Evolutionary conservation across 306 rosid species (phyloP).

Genomic region (Cucurbita ficifolia): DNA sequence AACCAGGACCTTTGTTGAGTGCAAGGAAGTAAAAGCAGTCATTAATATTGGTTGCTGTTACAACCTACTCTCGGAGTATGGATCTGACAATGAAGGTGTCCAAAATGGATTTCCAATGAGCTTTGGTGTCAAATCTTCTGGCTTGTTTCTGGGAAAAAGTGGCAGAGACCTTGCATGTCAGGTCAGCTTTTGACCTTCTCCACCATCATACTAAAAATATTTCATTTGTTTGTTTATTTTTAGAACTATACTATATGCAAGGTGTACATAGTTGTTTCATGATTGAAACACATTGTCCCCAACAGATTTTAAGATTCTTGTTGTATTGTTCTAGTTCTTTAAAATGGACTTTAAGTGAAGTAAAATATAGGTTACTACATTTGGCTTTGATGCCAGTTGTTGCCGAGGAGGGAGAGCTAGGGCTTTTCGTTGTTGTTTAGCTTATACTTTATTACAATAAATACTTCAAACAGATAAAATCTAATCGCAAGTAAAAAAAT

Average conservation of each 20-base stretch:
- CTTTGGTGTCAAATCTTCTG: slow-evolving; percentile 40
- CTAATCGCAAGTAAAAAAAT: neutral
- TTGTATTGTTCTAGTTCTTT: neutral
- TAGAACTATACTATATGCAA: neutral
- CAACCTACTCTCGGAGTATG: slow-evolving; percentile 73
- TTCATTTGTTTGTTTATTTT: neutral
- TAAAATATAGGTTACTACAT: neutral
- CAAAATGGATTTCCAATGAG: slow-evolving; percentile 76
- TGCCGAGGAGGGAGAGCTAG: neutral
- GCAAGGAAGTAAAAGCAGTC: slow-evolving; percentile 74
- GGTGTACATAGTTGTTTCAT: neutral
- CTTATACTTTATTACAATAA: neutral
- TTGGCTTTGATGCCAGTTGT: neutral
- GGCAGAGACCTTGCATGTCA: slow-evolving; percentile 90
- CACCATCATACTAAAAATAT: neutral
- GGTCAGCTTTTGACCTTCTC: slow-evolving; percentile 24
- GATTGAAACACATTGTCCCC: neutral
- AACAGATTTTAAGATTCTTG: neutral
- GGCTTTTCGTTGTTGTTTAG: neutral
- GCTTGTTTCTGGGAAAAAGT: slow-evolving; percentile 62
- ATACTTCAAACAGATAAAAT: neutral
- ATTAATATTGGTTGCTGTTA: slow-evolving; percentile 87
- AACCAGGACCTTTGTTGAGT: slow-evolving; percentile 58
- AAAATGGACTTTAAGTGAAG: neutral
- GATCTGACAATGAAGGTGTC: slow-evolving; percentile 21